phyloP scores from a whole-genome alignment of 164 flowering plant genomes.

The Tetrastigma voinierianum region DNA sequence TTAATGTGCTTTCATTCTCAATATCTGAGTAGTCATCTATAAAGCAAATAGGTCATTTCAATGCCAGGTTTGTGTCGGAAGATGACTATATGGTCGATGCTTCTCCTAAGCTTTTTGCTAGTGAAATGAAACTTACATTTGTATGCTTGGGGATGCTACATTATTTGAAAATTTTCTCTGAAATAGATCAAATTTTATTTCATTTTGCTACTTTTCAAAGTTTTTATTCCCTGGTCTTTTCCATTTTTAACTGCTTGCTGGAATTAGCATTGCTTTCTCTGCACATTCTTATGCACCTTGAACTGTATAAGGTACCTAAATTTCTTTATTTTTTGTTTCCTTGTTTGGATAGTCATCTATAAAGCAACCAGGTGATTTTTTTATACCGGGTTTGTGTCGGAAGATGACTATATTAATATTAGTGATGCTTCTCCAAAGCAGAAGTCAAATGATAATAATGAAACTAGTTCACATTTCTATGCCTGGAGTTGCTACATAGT shows the following conservation, averaged over 20 bases:
- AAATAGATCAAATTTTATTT: too few relatives aligned
- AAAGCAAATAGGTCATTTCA: constrained; percentile 37
- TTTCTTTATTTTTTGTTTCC: background rate
- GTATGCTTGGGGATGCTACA: constrained; percentile 8
- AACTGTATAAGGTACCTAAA: too few relatives aligned
- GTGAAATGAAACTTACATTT: background rate
- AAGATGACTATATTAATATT: constrained; percentile 38
- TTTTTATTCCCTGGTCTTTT: too few relatives aligned
- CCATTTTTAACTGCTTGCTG: too few relatives aligned
- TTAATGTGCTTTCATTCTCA: background rate
- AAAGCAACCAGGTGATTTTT: constrained; percentile 38
- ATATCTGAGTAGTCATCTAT: constrained; percentile 29
- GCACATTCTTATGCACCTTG: too few relatives aligned
- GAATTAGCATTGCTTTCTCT: too few relatives aligned
- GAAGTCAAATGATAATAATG: background rate
- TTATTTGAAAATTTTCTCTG: background rate
- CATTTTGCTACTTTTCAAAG: too few relatives aligned
- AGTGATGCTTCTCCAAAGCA: background rate
- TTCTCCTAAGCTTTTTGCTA: constrained; percentile 5
- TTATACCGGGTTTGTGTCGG: constrained; percentile 33
- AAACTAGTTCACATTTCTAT: background rate
- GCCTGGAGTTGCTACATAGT: constrained; percentile 9
- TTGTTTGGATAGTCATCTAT: constrained; percentile 29
- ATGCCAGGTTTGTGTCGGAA: constrained; percentile 39
- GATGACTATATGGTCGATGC: constrained; percentile 29